phyloP scores from a whole-genome alignment of 225 moss, liverwort and hornwort species.

The Pseudoscleropodium purum region DNA sequence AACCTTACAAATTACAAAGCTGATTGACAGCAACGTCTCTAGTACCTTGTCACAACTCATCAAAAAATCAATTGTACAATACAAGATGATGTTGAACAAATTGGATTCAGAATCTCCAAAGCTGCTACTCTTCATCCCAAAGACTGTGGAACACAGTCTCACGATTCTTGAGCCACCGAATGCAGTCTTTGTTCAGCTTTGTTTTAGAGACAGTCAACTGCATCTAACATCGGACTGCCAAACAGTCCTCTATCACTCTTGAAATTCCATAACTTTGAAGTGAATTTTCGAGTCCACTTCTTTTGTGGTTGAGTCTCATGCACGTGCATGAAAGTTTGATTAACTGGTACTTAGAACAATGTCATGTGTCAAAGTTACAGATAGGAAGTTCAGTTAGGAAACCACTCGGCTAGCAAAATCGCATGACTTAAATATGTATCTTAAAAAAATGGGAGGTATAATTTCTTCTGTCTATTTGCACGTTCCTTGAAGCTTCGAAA shows the following conservation, averaged over 20 bases:
- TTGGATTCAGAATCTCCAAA: conserved; percentile 16
- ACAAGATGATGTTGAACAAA: neutral
- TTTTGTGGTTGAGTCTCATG: conserved; percentile 85
- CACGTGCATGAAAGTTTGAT: neutral
- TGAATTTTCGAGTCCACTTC: conserved; percentile 85
- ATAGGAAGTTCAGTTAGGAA: neutral
- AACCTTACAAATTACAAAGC: conserved; percentile 37
- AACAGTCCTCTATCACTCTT: conserved; percentile 83
- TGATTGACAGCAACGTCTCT: conserved; percentile 36
- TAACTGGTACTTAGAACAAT: neutral
- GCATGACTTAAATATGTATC: neutral
- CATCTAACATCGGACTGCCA: conserved; percentile 98
- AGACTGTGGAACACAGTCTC: conserved; percentile 78
- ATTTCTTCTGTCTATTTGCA: neutral
- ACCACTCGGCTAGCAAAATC: neutral
- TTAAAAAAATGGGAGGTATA: neutral
- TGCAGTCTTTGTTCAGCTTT: conserved; percentile 61
- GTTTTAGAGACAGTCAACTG: conserved; percentile 68
- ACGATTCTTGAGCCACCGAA: conserved; percentile 83
- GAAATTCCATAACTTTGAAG: conserved; percentile 84
- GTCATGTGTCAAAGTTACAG: neutral
- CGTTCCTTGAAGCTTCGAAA: neutral
- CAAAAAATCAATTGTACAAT: conserved; percentile 55
- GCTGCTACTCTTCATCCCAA: conserved; percentile 71
- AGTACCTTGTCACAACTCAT: conserved; percentile 18